phyloP scores from a whole-genome alignment of 2,329 filamentous ascomycete genomes.

The Penicillium sp. region DNA sequence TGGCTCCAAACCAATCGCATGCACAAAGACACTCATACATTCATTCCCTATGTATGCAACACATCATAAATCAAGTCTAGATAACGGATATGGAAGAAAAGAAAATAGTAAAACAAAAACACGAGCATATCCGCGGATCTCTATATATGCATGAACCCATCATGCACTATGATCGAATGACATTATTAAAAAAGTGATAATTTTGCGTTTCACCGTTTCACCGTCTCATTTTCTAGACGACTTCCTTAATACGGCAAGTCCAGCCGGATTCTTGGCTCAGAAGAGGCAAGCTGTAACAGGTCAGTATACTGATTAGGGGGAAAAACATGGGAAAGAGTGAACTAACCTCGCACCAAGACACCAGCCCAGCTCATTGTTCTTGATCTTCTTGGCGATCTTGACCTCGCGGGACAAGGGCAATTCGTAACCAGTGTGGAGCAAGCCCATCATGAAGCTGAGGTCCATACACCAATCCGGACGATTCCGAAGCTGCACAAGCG shows the following conservation, averaged over 20 bases:
- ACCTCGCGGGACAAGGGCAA: slow-evolving; percentile 97
- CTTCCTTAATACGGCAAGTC: slow-evolving; percentile 80
- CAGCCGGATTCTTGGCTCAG: slow-evolving; percentile 80
- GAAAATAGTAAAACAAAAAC: slow-evolving; percentile 21
- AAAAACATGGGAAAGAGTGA: not conserved
- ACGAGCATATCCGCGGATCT: slow-evolving; percentile 20
- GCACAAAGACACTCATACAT: slow-evolving; percentile 6
- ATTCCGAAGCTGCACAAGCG: slow-evolving; percentile 73
- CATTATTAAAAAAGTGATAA: slow-evolving; percentile 23
- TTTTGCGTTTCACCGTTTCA: slow-evolving; percentile 10
- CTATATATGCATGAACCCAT: slow-evolving; percentile 33
- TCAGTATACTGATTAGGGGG: slow-evolving; percentile 21
- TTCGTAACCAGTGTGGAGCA: slow-evolving; percentile 93
- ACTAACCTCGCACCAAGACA: slow-evolving; percentile 90
- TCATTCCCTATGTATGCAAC: slow-evolving; percentile 12
- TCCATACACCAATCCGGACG: slow-evolving; percentile 92
- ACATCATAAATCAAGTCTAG: slow-evolving; percentile 18
- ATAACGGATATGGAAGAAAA: slow-evolving; percentile 8
- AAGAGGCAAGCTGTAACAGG: slow-evolving; percentile 68
- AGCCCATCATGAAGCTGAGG: slow-evolving; percentile 90
- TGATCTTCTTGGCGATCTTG: slow-evolving; percentile 98
- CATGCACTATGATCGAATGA: slow-evolving; percentile 21
- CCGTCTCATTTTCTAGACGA: slow-evolving; percentile 51
- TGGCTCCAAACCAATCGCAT: not conserved
- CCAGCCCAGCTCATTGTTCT: slow-evolving; percentile 95